Conservation (phyloP, 108 stramenopile genomes). For the Nitzschia putrida region DNA sequence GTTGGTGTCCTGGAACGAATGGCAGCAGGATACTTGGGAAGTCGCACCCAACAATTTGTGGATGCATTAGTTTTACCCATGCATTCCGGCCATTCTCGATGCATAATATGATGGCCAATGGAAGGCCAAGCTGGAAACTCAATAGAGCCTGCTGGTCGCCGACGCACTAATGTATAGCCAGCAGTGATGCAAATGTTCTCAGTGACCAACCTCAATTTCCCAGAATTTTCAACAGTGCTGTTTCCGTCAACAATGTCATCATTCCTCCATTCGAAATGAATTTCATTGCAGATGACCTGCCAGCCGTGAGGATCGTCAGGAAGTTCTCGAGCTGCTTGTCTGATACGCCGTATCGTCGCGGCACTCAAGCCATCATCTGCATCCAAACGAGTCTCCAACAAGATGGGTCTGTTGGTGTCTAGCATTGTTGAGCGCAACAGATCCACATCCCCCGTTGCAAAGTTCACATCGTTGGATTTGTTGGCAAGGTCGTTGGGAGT, state of each 20-base stretch:
- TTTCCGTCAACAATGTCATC: constrained; percentile 17
- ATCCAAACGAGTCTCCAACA: constrained; percentile 73
- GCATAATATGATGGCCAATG: constrained; percentile 34
- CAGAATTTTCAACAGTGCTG: constrained; percentile 7
- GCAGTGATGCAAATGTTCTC: constrained; percentile 58
- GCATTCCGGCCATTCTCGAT: constrained; percentile 35
- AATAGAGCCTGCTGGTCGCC: constrained; percentile 15
- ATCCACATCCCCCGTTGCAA: constrained; percentile 43
- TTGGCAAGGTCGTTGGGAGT: constrained; percentile 15
- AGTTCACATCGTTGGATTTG: neutral
- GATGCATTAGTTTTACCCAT: constrained; percentile 17
- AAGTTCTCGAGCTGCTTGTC: constrained; percentile 22
- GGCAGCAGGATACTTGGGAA: constrained; percentile 44
- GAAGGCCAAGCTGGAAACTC: constrained; percentile 37
- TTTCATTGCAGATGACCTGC: constrained; percentile 41
- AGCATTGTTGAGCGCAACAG: constrained; percentile 30
- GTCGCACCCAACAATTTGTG: constrained; percentile 31
- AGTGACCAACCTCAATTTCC: constrained; percentile 31
- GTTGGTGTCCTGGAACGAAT: constrained; percentile 78
- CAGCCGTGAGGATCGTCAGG: constrained; percentile 29
- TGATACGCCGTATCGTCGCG: constrained; percentile 23
- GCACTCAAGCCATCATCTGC: constrained; percentile 72
- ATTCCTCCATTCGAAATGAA: constrained; percentile 51
- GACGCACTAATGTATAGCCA: constrained; percentile 59
- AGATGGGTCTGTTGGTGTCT: constrained; percentile 29